Evolutionary conservation across 2,329 filamentous ascomycete species (phyloP), one percentile per base, ranked within the genome.

Genomic region (Phyllosticta ampelicida): DNA sequence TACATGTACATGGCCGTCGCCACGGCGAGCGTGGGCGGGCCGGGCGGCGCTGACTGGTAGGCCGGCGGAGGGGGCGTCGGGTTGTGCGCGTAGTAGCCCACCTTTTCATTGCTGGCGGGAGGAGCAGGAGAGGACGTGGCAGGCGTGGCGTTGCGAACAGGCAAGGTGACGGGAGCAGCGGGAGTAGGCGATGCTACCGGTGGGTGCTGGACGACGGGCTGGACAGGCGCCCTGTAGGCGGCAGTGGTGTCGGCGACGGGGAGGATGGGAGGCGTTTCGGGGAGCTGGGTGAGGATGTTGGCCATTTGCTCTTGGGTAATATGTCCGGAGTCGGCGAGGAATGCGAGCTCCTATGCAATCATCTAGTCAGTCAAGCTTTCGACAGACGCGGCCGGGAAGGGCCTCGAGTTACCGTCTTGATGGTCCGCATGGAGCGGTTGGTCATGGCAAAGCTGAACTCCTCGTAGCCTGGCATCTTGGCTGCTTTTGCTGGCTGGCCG

Each of bases 1-100:
- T 96, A 97, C 62, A 82, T 81, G 77, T 96, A 97, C 53, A 96
- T 79, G 6, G 91, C 91, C 21, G 84, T 84, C 23, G 90, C 90
- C 64, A 87, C 80, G 58, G 84, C 84, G 60, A 96, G 78, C 50
- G 89, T 72, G 1, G 79, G 73, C 73, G 60, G 68, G 0, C 67
- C 71, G 20, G 81, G 80, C 26, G 76, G 75, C 53, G 78, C 74
- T 9, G 75, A 74, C 9, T 75, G 73, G 55, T 77, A 74, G 29
- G 74, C 67, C 49, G 73, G 73, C 64, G 77, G 73, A 51, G 73
- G 68, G 65, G 77, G 64, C 10, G 53, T 60, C 20, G 58, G 58
- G 53, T 60, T 53, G 51, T 68, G 63, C 49, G 67, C 60, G 63
- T 75, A 74, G 71, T 73, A 76, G 60, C 69, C 70, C 20, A 69